Evolutionary conservation across 352 stramenopile genomes (phyloP).

Genomic region (Phytophthora cactorum): DNA sequence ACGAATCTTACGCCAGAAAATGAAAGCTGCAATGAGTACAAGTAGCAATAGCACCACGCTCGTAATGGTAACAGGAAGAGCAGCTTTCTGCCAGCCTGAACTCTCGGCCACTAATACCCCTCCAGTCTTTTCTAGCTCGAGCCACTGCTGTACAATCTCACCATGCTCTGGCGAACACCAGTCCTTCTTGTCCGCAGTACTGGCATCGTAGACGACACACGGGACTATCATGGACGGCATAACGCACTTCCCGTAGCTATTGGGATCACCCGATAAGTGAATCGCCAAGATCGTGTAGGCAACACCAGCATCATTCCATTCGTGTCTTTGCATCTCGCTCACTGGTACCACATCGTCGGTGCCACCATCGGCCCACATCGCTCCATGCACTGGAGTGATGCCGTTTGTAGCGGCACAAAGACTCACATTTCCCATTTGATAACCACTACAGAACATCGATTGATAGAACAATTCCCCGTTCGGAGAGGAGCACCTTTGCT

Average conservation of each 20-base stretch:
- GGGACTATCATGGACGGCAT: slow-evolving; percentile 53
- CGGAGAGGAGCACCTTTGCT: slow-evolving; percentile 41
- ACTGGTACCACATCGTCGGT: slow-evolving; percentile 44
- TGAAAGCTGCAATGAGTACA: slow-evolving; percentile 6
- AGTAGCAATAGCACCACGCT: slow-evolving; percentile 26
- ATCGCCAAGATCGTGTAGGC: slow-evolving; percentile 48
- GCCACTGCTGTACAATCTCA: slow-evolving; percentile 46
- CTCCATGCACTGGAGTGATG: slow-evolving; percentile 39
- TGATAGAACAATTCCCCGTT: slow-evolving; percentile 43
- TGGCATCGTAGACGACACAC: slow-evolving; percentile 36
- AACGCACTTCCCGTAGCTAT: slow-evolving; percentile 51
- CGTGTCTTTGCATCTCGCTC: slow-evolving; percentile 40
- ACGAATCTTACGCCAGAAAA: slow-evolving; percentile 23
- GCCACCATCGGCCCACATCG: slow-evolving; percentile 57
- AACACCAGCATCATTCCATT: slow-evolving; percentile 32
- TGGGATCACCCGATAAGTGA: slow-evolving; percentile 42
- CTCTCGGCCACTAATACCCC: slow-evolving; percentile 4
- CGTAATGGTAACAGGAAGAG: slow-evolving; percentile 21
- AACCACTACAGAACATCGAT: slow-evolving; percentile 42
- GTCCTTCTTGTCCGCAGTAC: slow-evolving; percentile 9
- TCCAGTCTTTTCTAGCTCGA: slow-evolving; percentile 34
- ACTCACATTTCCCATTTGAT: slow-evolving; percentile 41
- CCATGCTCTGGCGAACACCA: slow-evolving; percentile 44
- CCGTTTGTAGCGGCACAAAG: slow-evolving; percentile 37
- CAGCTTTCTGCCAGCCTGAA: slow-evolving; percentile 29